Conservation (phyloP, 805 yeast genomes). For the Nakazawaea laoshanensis region DNA sequence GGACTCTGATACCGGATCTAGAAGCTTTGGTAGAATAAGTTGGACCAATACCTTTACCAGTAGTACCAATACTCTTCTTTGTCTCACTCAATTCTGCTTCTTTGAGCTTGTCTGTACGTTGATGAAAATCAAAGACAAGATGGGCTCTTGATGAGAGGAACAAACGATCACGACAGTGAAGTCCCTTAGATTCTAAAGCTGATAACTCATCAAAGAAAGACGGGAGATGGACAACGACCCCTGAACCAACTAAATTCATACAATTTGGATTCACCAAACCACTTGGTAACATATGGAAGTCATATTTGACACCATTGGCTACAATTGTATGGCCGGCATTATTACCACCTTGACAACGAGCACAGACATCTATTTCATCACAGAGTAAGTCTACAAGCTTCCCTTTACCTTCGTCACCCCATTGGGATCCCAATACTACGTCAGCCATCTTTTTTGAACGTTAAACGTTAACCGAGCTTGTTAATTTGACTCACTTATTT, state of each 20-base stretch:
- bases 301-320: conserved; percentile 80
- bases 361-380: conserved; percentile 93
- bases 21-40: conserved; percentile 95
- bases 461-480: no score
- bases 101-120: conserved; percentile 89
- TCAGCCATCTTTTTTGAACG: conserved; percentile 66
- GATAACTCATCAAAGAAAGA: conserved; percentile 84
- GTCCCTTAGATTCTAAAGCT: conserved; percentile 74
- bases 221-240: conserved; percentile 94
- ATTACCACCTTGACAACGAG: conserved; percentile 98
- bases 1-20: conserved; percentile 94
- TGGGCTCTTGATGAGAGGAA: conserved; percentile 93
- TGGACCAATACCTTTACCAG: conserved; percentile 99
- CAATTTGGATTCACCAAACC: conserved; percentile 96
- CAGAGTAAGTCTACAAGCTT: conserved; percentile 92
- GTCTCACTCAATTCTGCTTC: conserved; percentile 79
- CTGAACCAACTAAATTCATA: conserved; percentile 84
- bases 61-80: conserved; percentile 90
- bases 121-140: conserved; percentile 96
- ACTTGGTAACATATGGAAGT: conserved; percentile 97
- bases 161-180: conserved; percentile 65
- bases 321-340: conserved; percentile 99
- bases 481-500: no score
- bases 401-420: conserved; percentile 99
- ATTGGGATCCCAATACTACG: conserved; percentile 96